phyloP scores from a whole-genome alignment of 2,329 filamentous ascomycete species.

The Aspergillus sclerotialis region DNA sequence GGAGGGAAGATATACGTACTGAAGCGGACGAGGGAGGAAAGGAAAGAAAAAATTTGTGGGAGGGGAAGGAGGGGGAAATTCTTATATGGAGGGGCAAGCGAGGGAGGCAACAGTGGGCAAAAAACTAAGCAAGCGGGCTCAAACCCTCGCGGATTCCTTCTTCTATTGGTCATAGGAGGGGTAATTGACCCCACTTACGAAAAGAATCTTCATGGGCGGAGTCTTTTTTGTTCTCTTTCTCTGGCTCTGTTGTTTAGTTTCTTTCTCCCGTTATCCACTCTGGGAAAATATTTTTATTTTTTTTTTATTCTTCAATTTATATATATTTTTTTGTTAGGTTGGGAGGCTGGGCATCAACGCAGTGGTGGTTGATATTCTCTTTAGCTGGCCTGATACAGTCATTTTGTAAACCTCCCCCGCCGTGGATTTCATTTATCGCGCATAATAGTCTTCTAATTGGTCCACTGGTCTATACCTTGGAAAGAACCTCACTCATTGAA shows the following conservation, averaged over 20 bases:
- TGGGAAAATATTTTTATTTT: conserved; percentile 18
- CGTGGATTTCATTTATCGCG: too few relatives aligned
- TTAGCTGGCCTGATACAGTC: conserved; percentile 6
- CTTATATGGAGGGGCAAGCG: conserved; percentile 43
- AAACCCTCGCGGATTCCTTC: conserved; percentile 22
- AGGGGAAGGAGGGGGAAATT: conserved; percentile 36
- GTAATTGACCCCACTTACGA: conserved; percentile 24
- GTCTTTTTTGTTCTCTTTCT: conserved; percentile 2
- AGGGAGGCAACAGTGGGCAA: conserved; percentile 31
- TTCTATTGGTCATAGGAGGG: conserved; percentile 23
- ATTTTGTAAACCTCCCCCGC: conserved; percentile 19
- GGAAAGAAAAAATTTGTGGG: conserved; percentile 33
- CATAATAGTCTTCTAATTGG: too few relatives aligned
- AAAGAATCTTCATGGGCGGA: conserved; percentile 27
- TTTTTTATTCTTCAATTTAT: too few relatives aligned
- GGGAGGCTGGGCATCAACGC: conserved; percentile 34
- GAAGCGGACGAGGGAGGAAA: conserved; percentile 37
- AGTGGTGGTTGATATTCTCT: conserved; percentile 14
- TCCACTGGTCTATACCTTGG: too few relatives aligned
- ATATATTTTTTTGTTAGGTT: too few relatives aligned
- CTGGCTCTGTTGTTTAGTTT: conserved; percentile 4
- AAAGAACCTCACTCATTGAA: too few relatives aligned
- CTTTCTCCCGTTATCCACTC: conserved; percentile 2
- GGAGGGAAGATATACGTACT: conserved; percentile 37
- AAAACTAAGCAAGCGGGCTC: conserved; percentile 28